Evolutionary conservation across 352 stramenopile species (phyloP).

Genomic region (Phytopythium oedochilum): DNA sequence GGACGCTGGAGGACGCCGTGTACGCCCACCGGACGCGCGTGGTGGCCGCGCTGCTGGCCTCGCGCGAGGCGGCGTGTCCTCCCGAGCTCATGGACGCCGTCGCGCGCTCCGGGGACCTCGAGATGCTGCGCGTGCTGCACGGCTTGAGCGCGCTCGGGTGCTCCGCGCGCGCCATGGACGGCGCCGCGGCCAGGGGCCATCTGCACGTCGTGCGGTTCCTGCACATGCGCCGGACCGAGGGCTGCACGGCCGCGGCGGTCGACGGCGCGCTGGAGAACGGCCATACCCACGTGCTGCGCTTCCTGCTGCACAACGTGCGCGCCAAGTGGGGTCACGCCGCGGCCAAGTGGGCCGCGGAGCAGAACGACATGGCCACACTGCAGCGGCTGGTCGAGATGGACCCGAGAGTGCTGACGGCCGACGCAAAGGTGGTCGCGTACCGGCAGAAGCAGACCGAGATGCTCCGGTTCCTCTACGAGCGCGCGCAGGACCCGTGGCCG

Average conservation of each 20-base stretch:
- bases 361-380: conserved; percentile 24
- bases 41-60: conserved; percentile 28
- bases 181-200: conserved; percentile 25
- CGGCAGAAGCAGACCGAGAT: conserved; percentile 30
- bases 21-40: conserved; percentile 19
- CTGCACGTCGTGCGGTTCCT: conserved; percentile 45
- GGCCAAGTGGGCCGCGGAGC: conserved; percentile 31
- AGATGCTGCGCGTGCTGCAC: conserved; percentile 43
- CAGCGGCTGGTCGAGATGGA: conserved; percentile 27
- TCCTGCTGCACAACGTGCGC: conserved; percentile 27
- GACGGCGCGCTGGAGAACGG: conserved; percentile 26
- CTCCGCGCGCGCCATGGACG: conserved; percentile 39
- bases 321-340: conserved; percentile 39
- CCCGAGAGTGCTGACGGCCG: conserved; percentile 21
- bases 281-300: conserved; percentile 31
- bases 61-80: conserved; percentile 19
- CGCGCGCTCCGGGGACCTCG: conserved; percentile 21
- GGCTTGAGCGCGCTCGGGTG: conserved; percentile 19
- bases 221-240: conserved; percentile 36
- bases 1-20: conserved; percentile 32
- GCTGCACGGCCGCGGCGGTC: conserved; percentile 31
- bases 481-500: conserved; percentile 24
- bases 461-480: conserved; percentile 55
- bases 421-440: conserved; percentile 49
- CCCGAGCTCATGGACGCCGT: conserved; percentile 30